Evolutionary conservation across 2,329 filamentous ascomycete species (phyloP), one percentile per base, ranked within the genome.

Genomic region (Diaporthe caulivora): DNA sequence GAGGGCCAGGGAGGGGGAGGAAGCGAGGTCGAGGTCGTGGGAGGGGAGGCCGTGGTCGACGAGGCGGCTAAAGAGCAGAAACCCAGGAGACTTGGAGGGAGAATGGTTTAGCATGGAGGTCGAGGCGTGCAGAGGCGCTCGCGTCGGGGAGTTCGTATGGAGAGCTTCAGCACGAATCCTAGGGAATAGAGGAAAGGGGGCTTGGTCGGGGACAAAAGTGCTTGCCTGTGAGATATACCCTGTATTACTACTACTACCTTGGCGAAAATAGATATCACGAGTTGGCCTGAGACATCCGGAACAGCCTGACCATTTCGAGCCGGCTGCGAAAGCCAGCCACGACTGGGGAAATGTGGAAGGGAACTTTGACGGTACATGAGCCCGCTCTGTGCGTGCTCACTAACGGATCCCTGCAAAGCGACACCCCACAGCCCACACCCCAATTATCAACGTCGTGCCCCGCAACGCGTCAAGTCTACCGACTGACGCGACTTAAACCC

Each of bases 21-120:
- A 75, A 70, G 42, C 76, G 80, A 74, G 79, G 80, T 21, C 79
- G 84, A 68, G 82, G 79, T 10, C 79, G 83, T 58, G 80, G 82
- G 17, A 72, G 76, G 65, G 76, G 76, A 64, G 76, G 75, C 44
- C 69, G 72, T 42, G 70, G 72, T 49, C 72, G 74, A 55, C 67
- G 73, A 40, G 71, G 53, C 29, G 62, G 71, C 10, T 60, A 40
- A 34, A 55, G 11, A 26, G 11, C 3, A 26, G 6, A 18, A 34
- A 47, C 34, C 47, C 44, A 44, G 34, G 26, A 31, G 34, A n/a
- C 17, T 26, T 10, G n/a, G 7, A 17, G 29, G 26, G 7, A 37
- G 34, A 42, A 42, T 37, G 40, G 57, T 18, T 37, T 24, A 17
- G 13, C 24, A 37, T 2, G 11, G n/a, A 21, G 34, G 24, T 18